Conservation (phyloP, 2,329 filamentous ascomycete species). For the Aquanectria penicillioides region DNA sequence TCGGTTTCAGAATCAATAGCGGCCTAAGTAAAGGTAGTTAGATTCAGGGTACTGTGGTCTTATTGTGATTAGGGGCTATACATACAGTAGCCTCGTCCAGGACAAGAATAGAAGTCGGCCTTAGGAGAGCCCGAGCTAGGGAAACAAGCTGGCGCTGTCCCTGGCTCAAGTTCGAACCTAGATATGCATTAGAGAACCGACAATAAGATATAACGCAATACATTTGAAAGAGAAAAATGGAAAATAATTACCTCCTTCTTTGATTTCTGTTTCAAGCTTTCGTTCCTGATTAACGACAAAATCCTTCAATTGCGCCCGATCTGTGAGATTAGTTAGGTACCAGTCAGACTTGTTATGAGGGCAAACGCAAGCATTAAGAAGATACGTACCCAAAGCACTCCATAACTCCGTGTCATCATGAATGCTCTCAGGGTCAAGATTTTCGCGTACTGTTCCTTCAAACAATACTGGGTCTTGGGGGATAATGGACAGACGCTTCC, state of each 20-base stretch:
- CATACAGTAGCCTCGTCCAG: background rate
- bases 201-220: background rate
- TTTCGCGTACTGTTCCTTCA: constrained; percentile 75
- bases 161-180: constrained; percentile 2
- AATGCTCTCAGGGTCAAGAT: constrained; percentile 76
- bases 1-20: constrained; percentile 2
- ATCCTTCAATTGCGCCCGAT: background rate
- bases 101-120: constrained; percentile 4
- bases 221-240: background rate
- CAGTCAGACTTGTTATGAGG: background rate
- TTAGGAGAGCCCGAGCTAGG: background rate
- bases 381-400: background rate
- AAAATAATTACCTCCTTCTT: constrained; percentile 7
- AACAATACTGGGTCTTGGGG: constrained; percentile 76
- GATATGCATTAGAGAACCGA: background rate
- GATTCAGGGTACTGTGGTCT: background rate
- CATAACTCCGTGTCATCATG: constrained; percentile 69
- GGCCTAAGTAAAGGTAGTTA: background rate
- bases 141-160: background rate
- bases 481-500: constrained; percentile 76
- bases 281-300: background rate
- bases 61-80: too few relatives aligned
- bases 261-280: background rate
- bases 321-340: background rate
- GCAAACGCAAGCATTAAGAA: background rate